Evolutionary conservation across 805 yeast species (phyloP).

Genomic region (Barnettozyma wickerhamii): DNA sequence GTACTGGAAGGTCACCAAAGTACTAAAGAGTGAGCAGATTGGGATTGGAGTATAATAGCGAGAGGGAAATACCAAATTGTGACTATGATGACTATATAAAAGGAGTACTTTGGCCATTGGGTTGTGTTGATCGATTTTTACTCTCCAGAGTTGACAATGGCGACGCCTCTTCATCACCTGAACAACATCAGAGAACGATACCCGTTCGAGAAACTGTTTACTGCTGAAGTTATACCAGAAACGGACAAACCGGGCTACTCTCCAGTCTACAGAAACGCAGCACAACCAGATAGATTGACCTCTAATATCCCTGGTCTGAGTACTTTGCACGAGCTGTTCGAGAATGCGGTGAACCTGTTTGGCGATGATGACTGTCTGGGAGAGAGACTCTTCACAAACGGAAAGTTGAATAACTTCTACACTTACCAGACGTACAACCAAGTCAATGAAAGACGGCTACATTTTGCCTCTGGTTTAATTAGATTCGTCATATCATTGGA

Average conservation of each 20-base stretch:
- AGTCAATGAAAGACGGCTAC: constrained; percentile 32
- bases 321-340: constrained; percentile 37
- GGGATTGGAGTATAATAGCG: no score
- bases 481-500: constrained; percentile 25
- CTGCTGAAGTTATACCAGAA: constrained; percentile 32
- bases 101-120: no score
- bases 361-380: constrained; percentile 38
- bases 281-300: constrained; percentile 21
- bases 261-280: constrained; percentile 37
- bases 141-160: not conserved
- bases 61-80: not conserved
- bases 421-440: constrained; percentile 36
- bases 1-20: not conserved
- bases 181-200: constrained; percentile 4
- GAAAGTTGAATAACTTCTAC: constrained; percentile 36
- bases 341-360: constrained; percentile 29
- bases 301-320: constrained; percentile 21
- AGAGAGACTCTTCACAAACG: constrained; percentile 23
- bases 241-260: constrained; percentile 40
- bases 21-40: not conserved
- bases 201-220: constrained; percentile 7
- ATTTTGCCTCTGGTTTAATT: constrained; percentile 44
- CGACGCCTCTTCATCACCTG: constrained; percentile 3
- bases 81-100: not conserved
- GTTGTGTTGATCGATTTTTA: not conserved